Conservation (phyloP, 106 monocot species). For the Posidonia australis region DNA sequence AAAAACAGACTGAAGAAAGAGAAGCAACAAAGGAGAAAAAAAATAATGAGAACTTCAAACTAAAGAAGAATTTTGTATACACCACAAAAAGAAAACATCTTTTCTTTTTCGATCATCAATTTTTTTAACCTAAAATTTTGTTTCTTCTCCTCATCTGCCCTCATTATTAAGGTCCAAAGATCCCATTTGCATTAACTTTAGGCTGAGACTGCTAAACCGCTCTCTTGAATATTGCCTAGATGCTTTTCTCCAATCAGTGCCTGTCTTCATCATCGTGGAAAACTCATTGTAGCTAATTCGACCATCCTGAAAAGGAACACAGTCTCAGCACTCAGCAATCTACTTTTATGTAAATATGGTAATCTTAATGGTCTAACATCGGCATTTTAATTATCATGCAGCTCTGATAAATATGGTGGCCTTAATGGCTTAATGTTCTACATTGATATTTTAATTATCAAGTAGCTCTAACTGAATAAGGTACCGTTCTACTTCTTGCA, state of each 20-base stretch:
- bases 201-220: conserved; percentile 15
- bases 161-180: conserved; percentile 11
- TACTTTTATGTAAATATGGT: neutral
- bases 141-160: neutral
- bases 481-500: neutral
- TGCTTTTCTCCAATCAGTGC: conserved; percentile 28
- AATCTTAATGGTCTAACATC: neutral
- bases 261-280: conserved; percentile 22
- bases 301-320: conserved; percentile 13
- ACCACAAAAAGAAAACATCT: neutral
- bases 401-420: too few relatives aligned
- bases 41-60: too few relatives aligned
- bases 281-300: conserved; percentile 28
- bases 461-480: too few relatives aligned
- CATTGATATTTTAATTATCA: neutral
- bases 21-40: neutral
- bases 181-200: conserved; percentile 17
- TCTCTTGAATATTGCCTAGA: conserved; percentile 29
- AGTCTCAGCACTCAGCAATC: neutral
- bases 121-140: neutral
- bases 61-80: neutral
- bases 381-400: neutral
- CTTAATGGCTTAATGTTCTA: neutral
- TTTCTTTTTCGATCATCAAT: neutral
- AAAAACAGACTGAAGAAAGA: neutral